These are phyloP conservation scores for Populus hybrid DNA, from an alignment of 441 rosid genomes.

Conservation along the genomic window DNA sequence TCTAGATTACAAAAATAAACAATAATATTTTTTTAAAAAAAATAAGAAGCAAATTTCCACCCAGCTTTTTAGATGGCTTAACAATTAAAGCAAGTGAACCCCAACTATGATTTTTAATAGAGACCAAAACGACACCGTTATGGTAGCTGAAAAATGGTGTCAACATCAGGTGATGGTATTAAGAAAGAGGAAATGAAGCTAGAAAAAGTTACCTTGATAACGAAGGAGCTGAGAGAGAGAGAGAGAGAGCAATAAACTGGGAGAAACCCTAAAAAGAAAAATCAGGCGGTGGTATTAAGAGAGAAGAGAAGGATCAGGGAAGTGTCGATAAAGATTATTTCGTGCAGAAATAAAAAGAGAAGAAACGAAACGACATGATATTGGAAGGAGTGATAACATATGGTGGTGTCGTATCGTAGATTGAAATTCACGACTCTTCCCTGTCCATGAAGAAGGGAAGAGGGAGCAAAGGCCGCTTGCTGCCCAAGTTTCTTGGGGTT, in stretches of 20 bases:
- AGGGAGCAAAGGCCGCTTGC: background rate
- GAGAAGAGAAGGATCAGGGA: slow-evolving; percentile 7
- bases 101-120: background rate
- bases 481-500: background rate
- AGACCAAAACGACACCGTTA: background rate
- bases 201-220: slow-evolving; percentile 15
- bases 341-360: background rate
- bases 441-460: slow-evolving; percentile 9
- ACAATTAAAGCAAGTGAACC: background rate
- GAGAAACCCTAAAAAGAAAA: background rate
- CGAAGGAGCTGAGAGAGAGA: background rate
- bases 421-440: slow-evolving; percentile 12
- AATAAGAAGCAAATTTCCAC: background rate
- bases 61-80: background rate
- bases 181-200: background rate
- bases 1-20: background rate
- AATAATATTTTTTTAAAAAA: too few species aligned
- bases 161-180: background rate
- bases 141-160: background rate
- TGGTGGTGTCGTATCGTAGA: background rate
- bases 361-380: background rate
- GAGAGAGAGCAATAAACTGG: background rate
- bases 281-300: background rate
- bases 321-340: background rate
- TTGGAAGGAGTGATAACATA: background rate